Evolutionary conservation across 2,329 filamentous ascomycete genomes (phyloP), one percentile per base, ranked within the genome.

Genomic region (Capronia americana): DNA sequence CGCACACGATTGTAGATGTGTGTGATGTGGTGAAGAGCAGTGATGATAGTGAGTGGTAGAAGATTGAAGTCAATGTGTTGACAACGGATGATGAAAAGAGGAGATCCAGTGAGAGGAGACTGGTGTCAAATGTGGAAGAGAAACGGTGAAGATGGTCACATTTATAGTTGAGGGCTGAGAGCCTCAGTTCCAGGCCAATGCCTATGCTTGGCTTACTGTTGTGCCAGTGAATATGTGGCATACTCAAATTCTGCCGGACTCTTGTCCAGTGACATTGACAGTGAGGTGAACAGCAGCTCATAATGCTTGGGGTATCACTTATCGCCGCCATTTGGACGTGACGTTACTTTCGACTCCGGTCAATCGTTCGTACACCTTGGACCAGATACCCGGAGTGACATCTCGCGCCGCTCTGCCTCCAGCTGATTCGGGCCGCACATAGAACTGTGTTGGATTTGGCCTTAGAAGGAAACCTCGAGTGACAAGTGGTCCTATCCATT

Each of bases 351-450:
- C 63, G 48, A 63, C 41, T 26, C 65, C 67, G 12, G 69, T 78
- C 38, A 82, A 79, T 61, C 77, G 74, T 63, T 75, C 74, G 67
- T 78, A 81, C 32, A 82, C 77, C 65, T 75, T 72, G 41, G 77
- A 76, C 81, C 81, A 82, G 24, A 80, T 67, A 48, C 80, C 79
- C 14, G 80, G 80, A 12, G 76, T 71, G 0, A 80, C 78, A 24
- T 76, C 67, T 55, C 71, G 74, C 7, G 78, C 78, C n/a, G 76
- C 74, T 32, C 74, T 75, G 60, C 72, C 72, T 11, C 28, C 46
- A 23, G 71, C 69, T 32, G 78, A 80, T 54, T 77, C 74, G 48
- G 74, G 71, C n/a, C 69, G 71, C 4, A 79, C 74, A 70, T 76
- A 82, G 64, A 82, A 82, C 23, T 79, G 73, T 11, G 72, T 75